Evolutionary conservation across 495 filamentous ascomycete genomes (phyloP), one percentile per base, ranked within the genome.

Genomic region (Darksidea phi): DNA sequence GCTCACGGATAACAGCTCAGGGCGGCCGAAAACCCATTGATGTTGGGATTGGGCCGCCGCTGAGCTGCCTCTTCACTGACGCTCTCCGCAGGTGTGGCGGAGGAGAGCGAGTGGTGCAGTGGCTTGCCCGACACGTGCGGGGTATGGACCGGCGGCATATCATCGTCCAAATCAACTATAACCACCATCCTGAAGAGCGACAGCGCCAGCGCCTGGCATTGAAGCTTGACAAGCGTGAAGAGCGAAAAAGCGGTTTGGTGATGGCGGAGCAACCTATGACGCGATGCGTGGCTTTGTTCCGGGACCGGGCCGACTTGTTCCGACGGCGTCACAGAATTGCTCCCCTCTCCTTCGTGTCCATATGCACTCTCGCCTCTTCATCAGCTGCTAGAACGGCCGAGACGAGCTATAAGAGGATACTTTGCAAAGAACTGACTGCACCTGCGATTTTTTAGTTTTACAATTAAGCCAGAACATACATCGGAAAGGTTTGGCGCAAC

Each of bases 1-100:
- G 72, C 82, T 73, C 79, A 96, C 91, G 91, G 91, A 81, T 96
- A 96, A 77, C 90, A 94, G 65, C 86, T 86, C 75, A 96, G 78
- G 63, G 88, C 87, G 69, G 83, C 80, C 28, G 89, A 88, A 77
- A 93, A 86, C 54, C 79, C 78, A 75, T 84, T 87, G 68, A 79
- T 71, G 70, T 90, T 92, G 45, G 78, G 82, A 74, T 84, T 84
- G 50, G 80, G 76, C 67, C 78, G 76, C 28, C 28, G 28, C 28
- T 32, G 28, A 3, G 28, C 28, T 32, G 28, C 10, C 28, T 32
- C 28, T 32, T 32, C 28, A 32, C 28, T 32, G 28, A 32, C 28
- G 28, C 28, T 32, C 10, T 32, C 28, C 28, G 28, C 28, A 32
- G 24, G 17, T 38, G 62, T 60, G 25, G 46, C 26, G 55, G 61